Evolutionary conservation across 129 eudicot genomes (phyloP), one percentile per base, ranked within the genome.

Genomic region (Cynara cardunculus): DNA sequence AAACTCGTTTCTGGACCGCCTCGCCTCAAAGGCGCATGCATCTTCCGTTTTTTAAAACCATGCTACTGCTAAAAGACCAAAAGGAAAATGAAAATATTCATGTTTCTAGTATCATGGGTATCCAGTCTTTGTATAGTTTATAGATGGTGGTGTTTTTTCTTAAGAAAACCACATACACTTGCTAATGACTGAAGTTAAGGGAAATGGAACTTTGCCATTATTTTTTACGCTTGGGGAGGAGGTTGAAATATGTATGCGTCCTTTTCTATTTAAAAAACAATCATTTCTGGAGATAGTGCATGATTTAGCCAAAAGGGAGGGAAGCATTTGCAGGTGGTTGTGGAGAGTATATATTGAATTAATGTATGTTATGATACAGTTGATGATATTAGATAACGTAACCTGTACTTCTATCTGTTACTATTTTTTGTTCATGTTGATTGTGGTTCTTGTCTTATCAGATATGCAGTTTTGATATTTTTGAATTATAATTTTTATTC

Each of bases 401-500:
- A 25, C 30, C 46, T 76, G 49, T 39, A 22, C n/a, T 12, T 56
- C 10, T 66, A 26, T 71, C 26, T 26, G 16, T 70, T 35, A 11
- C 12, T 9, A 3, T 14, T 31, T 26, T 21, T 37, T 73, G 37
- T 44, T 81, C 32, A 14, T 66, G 31, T 62, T 41, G 26, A 41
- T 79, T 19, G 74, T 72, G 46, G 19, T 69, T 74, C 41, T 66
- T 75, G 37, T 71, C 34, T 79, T 72, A 71, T 73, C 41, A 46
- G 46, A 16, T 78, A 26, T 41, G 30, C 25, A 61, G 32, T 49
- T 72, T 61, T 71, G 27, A 64, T 72, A 24, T 71, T 61, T 73
- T 31, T 80, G 19, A 56, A 34, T 77, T 62, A 32, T 71, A 72
- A 24, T 62, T 82, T 56, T 46, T 82, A 30, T 88, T 41, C 83